Base-by-base conservation (phyloP, 1,284 basidiomycete species). In the Calocybe gambosa region DNA sequence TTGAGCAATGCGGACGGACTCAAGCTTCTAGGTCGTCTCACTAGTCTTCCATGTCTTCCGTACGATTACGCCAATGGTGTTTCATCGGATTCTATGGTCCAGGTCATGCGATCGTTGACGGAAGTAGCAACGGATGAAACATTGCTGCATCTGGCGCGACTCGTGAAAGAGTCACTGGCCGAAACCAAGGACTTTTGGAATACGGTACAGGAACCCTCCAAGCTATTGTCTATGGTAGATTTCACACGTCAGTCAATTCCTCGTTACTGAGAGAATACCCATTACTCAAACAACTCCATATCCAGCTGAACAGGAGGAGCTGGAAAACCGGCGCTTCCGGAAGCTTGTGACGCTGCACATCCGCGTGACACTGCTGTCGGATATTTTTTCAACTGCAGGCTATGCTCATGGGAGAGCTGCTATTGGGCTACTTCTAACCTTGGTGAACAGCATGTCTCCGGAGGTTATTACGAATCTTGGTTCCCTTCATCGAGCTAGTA, bases 51-150 rank as follows among this genome's bases (percentile, higher is more conserved):
- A 4, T 95, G 89, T 58, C 72, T 96, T 31, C 93, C 96, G 0
- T 91, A 90, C 56, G 88, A 94, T 62, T 96, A 92, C 61, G 84
- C 85, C 4, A 82, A 82, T 51, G 90, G 90, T 46, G 75, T 82
- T 46, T 83, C 84, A 13, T 91, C 82, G 43, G 90, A 87, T 58
- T 87, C 91, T 0, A 75, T 97, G 56, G 85, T 95, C 7, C 85
- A 90, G 60, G 82, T 97, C 42, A 80, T 97, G 61, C 82, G 93
- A 6, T 85, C 85, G 5, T 85, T 98, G 75, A 84, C 86, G 6
- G 94, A 98, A 61, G 83, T 89, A 37, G 81, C 89, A 35, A 85
- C 91, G 0, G 78, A 74, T 50, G 83, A 89, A 51, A 86, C 93
- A 1, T 69, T 96, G 33, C 67, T 74, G 18, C 80, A 85, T 50